Conservation (phyloP, 176 grass and related monocot species). For the Neostapfia colusana region DNA sequence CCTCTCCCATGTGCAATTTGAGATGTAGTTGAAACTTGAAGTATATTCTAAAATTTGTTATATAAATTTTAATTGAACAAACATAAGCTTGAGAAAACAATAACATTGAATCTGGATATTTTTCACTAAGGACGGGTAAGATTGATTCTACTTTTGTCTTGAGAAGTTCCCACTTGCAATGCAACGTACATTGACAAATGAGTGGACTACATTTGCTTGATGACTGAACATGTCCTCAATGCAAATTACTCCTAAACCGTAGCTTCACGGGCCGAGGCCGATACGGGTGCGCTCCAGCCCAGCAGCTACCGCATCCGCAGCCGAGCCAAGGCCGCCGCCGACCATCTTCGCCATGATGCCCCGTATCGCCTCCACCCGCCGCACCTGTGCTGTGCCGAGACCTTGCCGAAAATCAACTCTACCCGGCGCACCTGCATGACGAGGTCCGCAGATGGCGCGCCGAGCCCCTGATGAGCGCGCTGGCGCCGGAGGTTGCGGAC, state of each 20-base stretch:
- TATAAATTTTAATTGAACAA: background rate
- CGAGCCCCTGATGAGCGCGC: background rate
- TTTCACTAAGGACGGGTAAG: background rate
- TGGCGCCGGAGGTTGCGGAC: background rate
- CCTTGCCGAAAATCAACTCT: background rate
- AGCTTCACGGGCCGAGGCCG: background rate
- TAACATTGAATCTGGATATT: background rate
- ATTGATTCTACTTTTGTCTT: background rate
- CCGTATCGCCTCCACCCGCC: background rate
- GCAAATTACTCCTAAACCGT: background rate
- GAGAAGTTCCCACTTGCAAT: background rate
- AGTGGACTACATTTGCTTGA: background rate
- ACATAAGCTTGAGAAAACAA: background rate
- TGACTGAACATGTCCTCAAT: background rate
- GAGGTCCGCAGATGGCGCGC: background rate
- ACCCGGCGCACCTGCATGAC: background rate
- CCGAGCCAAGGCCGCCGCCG: background rate
- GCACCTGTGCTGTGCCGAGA: background rate
- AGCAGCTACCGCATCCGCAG: background rate
- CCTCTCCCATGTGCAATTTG: background rate
- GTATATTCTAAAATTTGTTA: background rate
- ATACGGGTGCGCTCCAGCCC: background rate
- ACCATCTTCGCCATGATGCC: background rate
- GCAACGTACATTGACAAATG: background rate
- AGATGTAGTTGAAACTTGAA: background rate